Conservation (phyloP, 768 basidiomycete species). For the Boletus huronensis region DNA sequence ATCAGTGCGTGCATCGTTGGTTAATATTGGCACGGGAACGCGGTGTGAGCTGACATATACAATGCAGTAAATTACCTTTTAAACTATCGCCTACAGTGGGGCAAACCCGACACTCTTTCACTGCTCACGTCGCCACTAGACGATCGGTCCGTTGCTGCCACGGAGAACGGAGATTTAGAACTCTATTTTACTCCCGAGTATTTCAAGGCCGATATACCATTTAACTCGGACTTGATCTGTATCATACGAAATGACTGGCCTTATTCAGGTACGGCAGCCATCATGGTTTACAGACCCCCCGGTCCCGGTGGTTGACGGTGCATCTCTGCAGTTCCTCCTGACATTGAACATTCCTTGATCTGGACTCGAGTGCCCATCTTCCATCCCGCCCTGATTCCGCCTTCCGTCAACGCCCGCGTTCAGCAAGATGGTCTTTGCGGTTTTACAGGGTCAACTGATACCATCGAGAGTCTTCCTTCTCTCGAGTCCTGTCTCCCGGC, state of each 20-base stretch:
- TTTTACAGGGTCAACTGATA: constrained; percentile 61
- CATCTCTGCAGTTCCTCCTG: constrained; percentile 51
- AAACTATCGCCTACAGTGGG: constrained; percentile 72
- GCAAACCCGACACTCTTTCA: constrained; percentile 60
- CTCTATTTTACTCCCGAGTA: constrained; percentile 40
- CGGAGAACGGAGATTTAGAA: not conserved
- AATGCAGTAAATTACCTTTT: constrained; percentile 66
- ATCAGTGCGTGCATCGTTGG: constrained; percentile 44
- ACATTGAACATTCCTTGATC: constrained; percentile 70
- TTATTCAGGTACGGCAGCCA: constrained; percentile 58
- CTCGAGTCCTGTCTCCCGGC: constrained; percentile 57
- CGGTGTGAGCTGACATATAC: not conserved
- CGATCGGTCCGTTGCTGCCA: constrained; percentile 22
- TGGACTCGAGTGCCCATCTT: constrained; percentile 77
- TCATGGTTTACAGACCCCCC: not conserved
- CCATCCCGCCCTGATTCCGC: constrained; percentile 52
- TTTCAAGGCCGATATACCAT: constrained; percentile 62
- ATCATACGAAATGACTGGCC: constrained; percentile 88
- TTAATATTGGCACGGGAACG: not conserved
- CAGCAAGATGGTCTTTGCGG: constrained; percentile 79
- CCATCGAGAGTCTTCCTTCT: constrained; percentile 57
- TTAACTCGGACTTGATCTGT: constrained; percentile 48
- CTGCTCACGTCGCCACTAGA: constrained; percentile 56
- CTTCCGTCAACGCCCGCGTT: constrained; percentile 52
- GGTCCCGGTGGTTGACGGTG: not conserved